Conservation (phyloP, 1,284 basidiomycete species). For the Sporisorium reilianum region DNA sequence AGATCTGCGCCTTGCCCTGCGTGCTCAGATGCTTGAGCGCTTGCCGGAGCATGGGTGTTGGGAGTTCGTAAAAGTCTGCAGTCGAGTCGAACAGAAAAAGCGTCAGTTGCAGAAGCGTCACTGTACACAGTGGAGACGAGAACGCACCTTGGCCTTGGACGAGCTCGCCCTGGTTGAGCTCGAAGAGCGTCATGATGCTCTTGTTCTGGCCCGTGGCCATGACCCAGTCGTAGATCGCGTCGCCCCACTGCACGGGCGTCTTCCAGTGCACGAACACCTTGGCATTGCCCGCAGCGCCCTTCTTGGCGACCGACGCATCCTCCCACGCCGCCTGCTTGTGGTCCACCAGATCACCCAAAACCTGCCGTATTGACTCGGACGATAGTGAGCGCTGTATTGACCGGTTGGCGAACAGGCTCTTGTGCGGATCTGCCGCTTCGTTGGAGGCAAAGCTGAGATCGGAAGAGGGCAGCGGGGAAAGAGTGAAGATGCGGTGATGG, state of each 20-base stretch:
- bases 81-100: background rate
- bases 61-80: constrained; percentile 72
- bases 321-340: constrained; percentile 49
- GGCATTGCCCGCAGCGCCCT: constrained; percentile 16
- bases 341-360: constrained; percentile 56
- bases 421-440: constrained; percentile 23
- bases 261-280: constrained; percentile 72
- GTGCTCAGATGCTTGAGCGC: constrained; percentile 72
- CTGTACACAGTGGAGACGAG: background rate
- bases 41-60: constrained; percentile 70
- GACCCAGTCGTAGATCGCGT: constrained; percentile 73
- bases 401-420: constrained; percentile 31
- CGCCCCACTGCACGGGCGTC: constrained; percentile 73
- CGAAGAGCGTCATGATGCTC: constrained; percentile 74
- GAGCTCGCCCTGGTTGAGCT: constrained; percentile 73
- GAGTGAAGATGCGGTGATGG: constrained; percentile 69
- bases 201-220: constrained; percentile 72
- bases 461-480: constrained; percentile 63
- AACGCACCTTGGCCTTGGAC: constrained; percentile 60
- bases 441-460: no score
- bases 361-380: constrained; percentile 37
- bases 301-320: constrained; percentile 50
- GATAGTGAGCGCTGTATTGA: constrained; percentile 44
- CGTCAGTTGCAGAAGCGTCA: background rate
- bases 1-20: constrained; percentile 72